A percentile compares a stretch with the other conserved stretches of the same genome.
Conservation (phyloP, 192 early-diverging fungal species). For the Radiomyces spectabilis region DNA sequence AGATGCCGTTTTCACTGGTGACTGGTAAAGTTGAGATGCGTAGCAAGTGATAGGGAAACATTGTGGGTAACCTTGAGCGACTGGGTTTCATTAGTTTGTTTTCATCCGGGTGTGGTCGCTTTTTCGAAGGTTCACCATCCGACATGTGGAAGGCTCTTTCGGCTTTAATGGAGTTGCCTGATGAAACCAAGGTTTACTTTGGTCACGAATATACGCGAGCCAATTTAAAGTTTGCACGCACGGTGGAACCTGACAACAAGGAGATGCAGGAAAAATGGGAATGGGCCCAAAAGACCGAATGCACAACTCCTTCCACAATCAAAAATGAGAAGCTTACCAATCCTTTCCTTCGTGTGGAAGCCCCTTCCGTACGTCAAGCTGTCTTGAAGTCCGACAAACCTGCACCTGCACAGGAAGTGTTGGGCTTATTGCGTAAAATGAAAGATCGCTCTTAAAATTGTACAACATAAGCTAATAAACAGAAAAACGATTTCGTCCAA, state of each 20-base stretch:
- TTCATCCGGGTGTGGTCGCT: slow-evolving; percentile 72
- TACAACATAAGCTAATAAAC: no score
- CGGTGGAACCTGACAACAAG: slow-evolving; percentile 23
- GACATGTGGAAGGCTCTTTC: slow-evolving; percentile 81
- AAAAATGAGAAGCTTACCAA: slow-evolving; percentile 24
- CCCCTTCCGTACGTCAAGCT: slow-evolving; percentile 1
- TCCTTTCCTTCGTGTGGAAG: slow-evolving; percentile 20
- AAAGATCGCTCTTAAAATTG: slow-evolving; percentile 28
- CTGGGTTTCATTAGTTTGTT: slow-evolving; percentile 12
- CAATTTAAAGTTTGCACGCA: slow-evolving; percentile 39
- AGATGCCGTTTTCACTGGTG: slow-evolving; percentile 25
- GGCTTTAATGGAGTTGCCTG: slow-evolving; percentile 60
- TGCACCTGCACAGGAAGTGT: slow-evolving; percentile 1
- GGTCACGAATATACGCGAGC: slow-evolving; percentile 89
- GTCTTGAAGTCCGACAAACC: neutral
- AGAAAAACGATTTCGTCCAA: no score
- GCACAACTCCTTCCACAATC: slow-evolving; percentile 39
- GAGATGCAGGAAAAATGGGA: slow-evolving; percentile 12
- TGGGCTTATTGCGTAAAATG: slow-evolving; percentile 23
- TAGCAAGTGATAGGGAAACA: no score
- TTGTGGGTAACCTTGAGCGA: no score
- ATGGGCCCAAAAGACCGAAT: slow-evolving; percentile 14
- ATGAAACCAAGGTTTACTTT: slow-evolving; percentile 81
- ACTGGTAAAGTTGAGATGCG: no score
- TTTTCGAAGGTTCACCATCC: slow-evolving; percentile 85